Evolutionary conservation across 1,284 basidiomycete genomes (phyloP).

Genomic region (Acaromyces ingoldii): DNA sequence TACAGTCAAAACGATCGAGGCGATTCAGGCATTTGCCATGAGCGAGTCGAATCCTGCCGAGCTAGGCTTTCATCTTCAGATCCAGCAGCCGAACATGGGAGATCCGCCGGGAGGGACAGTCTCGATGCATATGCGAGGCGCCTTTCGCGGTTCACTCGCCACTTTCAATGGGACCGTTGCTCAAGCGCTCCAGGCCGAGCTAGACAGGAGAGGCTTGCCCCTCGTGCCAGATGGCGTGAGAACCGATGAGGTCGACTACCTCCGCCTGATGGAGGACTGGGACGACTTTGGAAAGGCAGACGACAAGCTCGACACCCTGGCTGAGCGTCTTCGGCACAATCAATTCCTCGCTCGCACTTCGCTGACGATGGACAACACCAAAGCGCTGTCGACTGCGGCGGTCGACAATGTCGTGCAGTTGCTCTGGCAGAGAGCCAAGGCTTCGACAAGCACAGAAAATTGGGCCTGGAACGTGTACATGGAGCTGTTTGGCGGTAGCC

Average conservation of each 20-base stretch:
- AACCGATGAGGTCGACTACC: conserved; percentile 16
- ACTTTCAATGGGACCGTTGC: conserved; percentile 6
- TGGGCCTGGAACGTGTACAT: conserved; percentile 46
- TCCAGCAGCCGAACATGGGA: conserved; percentile 13
- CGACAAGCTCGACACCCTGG: conserved; percentile 38
- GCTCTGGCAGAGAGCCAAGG: conserved; percentile 24
- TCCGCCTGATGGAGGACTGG: conserved; percentile 36
- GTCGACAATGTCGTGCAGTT: conserved; percentile 12
- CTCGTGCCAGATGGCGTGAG: conserved; percentile 8
- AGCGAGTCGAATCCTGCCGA: conserved; percentile 10
- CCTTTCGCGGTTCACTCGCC: conserved; percentile 16
- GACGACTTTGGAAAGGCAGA: conserved; percentile 38
- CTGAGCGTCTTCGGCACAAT: conserved; percentile 34
- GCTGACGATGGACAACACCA: conserved; percentile 17
- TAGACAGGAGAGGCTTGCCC: conserved; percentile 18
- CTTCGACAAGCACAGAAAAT: not conserved
- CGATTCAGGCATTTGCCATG: conserved; percentile 22
- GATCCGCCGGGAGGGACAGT: conserved; percentile 7
- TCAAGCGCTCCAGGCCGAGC: conserved; percentile 11
- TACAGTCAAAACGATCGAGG: conserved; percentile 18
- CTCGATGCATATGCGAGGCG: conserved; percentile 28
- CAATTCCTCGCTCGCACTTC: conserved; percentile 39
- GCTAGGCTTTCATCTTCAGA: conserved; percentile 36
- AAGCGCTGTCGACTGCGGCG: conserved; percentile 6
- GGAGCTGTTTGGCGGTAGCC: conserved; percentile 37